Conservation (phyloP, 2,329 filamentous ascomycete genomes). For the Colletotrichum sp. region DNA sequence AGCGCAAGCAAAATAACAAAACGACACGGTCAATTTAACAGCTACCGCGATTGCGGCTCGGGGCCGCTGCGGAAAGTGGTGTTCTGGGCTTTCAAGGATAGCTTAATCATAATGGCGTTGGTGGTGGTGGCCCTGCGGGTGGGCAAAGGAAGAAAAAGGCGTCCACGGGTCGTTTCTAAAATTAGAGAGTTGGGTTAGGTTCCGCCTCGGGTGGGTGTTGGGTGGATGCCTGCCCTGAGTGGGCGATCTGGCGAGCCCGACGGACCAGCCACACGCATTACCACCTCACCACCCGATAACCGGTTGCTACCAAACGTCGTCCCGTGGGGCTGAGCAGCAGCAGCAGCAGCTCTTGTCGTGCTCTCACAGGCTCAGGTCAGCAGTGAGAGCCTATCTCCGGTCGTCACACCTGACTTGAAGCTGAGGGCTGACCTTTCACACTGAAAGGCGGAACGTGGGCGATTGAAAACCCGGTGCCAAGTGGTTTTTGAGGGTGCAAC, state of each 20-base stretch:
- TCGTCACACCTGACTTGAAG: not conserved
- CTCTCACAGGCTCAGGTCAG: not conserved
- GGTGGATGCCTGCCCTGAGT: not conserved
- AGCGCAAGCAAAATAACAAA: too few species aligned
- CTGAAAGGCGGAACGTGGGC: not conserved
- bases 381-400: not conserved
- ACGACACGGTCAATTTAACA: too few species aligned
- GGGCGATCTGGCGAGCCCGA: constrained; percentile 15
- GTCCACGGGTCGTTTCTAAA: constrained; percentile 1
- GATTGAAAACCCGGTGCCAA: constrained; percentile 1
- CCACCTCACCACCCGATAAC: constrained; percentile 7
- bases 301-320: not conserved
- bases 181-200: constrained; percentile 2
- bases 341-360: not conserved
- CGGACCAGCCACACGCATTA: constrained; percentile 7
- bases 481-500: not conserved
- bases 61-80: not conserved
- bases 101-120: not conserved
- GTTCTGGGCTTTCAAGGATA: not conserved
- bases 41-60: not conserved
- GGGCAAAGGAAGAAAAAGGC: not conserved
- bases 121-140: not conserved
- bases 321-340: not conserved
- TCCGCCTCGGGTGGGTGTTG: not conserved
- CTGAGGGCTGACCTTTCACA: not conserved